phyloP scores from a whole-genome alignment of 345 rosid species.

The Eucalyptus regnans region DNA sequence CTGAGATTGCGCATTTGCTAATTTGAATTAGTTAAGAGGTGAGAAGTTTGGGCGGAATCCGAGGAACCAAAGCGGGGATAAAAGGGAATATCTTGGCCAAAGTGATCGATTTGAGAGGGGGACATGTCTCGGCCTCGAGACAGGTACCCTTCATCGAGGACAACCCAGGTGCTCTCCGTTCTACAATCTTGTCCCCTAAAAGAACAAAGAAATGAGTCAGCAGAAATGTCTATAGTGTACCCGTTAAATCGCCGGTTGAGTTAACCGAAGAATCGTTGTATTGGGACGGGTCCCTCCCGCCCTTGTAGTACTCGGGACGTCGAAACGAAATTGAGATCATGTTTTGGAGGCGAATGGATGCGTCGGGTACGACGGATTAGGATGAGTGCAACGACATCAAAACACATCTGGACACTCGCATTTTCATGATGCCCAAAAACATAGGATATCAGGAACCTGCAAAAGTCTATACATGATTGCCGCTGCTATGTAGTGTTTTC shows the following conservation, averaged over 20 bases:
- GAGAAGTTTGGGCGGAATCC: not conserved
- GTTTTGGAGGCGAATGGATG: not conserved
- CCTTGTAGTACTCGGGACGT: not conserved
- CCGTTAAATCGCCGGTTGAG: not conserved
- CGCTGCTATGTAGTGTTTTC: not conserved
- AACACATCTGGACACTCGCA: not conserved
- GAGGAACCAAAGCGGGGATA: not conserved
- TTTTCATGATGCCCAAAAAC: not conserved
- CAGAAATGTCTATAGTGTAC: not conserved
- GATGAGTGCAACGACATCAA: not conserved
- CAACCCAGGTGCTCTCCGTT: not conserved
- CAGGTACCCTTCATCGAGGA: not conserved
- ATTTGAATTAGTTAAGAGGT: not conserved
- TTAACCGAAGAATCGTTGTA: not conserved
- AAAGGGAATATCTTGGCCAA: not conserved
- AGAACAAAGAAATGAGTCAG: not conserved
- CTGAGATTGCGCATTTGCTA: not conserved
- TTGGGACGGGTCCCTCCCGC: not conserved
- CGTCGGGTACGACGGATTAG: not conserved
- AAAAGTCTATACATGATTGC: not conserved
- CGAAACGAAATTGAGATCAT: not conserved
- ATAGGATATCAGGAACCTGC: not conserved
- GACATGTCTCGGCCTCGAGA: not conserved
- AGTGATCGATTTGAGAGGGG: not conserved
- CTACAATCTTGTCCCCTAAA: not conserved